Conservation (phyloP, 495 filamentous ascomycete species). For the Neurospora sp. region DNA sequence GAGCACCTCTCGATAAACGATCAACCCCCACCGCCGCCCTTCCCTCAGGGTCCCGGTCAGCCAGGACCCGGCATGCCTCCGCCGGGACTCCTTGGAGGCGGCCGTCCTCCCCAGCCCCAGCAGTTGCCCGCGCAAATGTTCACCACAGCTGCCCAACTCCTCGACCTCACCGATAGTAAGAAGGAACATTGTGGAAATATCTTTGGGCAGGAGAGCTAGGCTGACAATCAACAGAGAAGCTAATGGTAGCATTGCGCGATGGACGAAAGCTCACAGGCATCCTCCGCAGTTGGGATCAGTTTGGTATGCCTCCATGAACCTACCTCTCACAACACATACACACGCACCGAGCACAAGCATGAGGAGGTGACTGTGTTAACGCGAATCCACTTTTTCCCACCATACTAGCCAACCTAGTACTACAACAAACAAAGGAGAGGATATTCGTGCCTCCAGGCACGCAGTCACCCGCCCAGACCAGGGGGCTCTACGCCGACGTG, state of each 20-base stretch:
- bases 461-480: slow-evolving; percentile 12
- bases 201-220: slow-evolving; percentile 3
- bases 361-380: slow-evolving; percentile 5
- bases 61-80: slow-evolving; percentile 14
- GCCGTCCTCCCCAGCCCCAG: slow-evolving; percentile 35
- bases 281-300: slow-evolving; percentile 94
- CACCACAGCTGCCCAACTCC: slow-evolving; percentile 86
- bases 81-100: slow-evolving; percentile 12
- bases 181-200: neutral
- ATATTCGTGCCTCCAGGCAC: slow-evolving; percentile 50
- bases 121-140: slow-evolving; percentile 87
- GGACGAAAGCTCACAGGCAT: slow-evolving; percentile 90
- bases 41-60: slow-evolving; percentile 7
- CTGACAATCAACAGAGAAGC: slow-evolving; percentile 58
- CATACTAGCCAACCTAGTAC: slow-evolving; percentile 72
- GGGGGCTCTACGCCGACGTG: slow-evolving; percentile 65
- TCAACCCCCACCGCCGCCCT: slow-evolving; percentile 21
- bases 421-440: slow-evolving; percentile 83
- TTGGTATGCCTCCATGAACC: slow-evolving; percentile 49
- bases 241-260: slow-evolving; percentile 80
- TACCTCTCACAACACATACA: neutral
- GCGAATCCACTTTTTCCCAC: neutral
- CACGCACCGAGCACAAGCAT: neutral
- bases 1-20: slow-evolving; percentile 39
- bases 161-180: slow-evolving; percentile 96